Percentiles rank a stretch among this genome's conserved stretches.
phyloP scores from a whole-genome alignment of 2,329 filamentous ascomycete species.

The Delphinella strobiligena region DNA sequence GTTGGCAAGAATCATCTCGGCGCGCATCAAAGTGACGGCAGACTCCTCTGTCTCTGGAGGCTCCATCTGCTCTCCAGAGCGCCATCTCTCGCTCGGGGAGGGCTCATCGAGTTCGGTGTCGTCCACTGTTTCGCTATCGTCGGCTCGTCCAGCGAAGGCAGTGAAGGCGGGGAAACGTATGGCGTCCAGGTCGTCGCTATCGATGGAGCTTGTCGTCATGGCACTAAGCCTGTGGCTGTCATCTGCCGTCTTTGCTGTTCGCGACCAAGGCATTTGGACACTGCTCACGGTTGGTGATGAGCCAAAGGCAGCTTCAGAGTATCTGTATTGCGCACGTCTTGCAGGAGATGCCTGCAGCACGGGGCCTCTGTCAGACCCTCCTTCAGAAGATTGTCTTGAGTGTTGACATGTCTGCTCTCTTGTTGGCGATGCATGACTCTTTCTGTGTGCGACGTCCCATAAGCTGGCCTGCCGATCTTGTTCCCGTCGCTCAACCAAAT shows the following conservation, averaged over 20 bases:
- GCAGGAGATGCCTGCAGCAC: conserved; percentile 6
- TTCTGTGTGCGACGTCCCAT: background rate
- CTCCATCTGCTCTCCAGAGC: background rate
- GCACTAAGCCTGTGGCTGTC: conserved; percentile 8
- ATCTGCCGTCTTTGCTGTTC: background rate
- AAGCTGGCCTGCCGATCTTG: background rate
- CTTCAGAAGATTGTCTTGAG: background rate
- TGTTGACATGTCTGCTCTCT: background rate
- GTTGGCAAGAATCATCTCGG: conserved; percentile 83
- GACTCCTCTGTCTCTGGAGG: conserved; percentile 41
- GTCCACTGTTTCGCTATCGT: conserved; percentile 21
- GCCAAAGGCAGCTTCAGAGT: conserved; percentile 6
- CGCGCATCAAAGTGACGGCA: conserved; percentile 62
- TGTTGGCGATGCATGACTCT: background rate
- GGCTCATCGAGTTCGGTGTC: conserved; percentile 9
- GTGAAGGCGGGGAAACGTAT: conserved; percentile 23
- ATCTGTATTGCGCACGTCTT: background rate
- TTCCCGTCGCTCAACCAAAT: conserved; percentile 6
- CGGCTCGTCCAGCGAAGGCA: conserved; percentile 12
- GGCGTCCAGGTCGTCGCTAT: conserved; percentile 32
- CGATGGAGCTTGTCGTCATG: conserved; percentile 26
- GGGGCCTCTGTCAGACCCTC: conserved; percentile 2
- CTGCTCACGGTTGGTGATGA: conserved; percentile 20
- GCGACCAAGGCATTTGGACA: background rate
- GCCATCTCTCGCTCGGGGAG: conserved; percentile 4